Base-by-base conservation (phyloP, 2,329 filamentous ascomycete genomes). In the Exophiala spinifera region DNA sequence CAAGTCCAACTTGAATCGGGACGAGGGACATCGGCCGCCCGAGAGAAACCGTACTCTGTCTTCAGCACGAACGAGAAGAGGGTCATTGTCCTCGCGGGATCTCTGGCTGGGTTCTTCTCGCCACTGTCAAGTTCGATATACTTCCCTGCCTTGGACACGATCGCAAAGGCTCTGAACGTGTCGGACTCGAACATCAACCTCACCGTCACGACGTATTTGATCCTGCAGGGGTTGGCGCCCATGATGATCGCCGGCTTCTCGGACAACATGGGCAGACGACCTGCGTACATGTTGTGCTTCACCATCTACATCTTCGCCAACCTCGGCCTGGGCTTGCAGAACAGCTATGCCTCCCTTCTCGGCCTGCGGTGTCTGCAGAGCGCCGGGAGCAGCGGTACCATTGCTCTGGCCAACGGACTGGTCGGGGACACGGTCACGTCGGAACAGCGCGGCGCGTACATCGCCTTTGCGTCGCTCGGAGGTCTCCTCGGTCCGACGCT, bases 141-240 rank as follows among this genome's bases (percentile, higher is more conserved):
- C 58, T 74, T 76, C 46, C 74, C 76, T 1, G 70, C 72, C 1
- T 58, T 78, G 3, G 64, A 68, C 4, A 68, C 68, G 1, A 70
- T 78, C 23, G 69, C 74, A 1, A 33, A 43, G 1, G 72, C 75
- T 46, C 61, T 77, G 8, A 8, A 48, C 39, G 56, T 57, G 14
- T 53, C 50, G 8, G 46, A 44, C 19, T 36, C 31, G 5, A 17
- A 53, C 4, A 58, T 63, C 48, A 62, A 67, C 37, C 51, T 70
- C 15, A 65, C 66, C 0, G 63, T 70, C 25, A 69, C 69, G 1
- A 67, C 67, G 4, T 57, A 56, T 43, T 20, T 74, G 73, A 76
- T 79, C 42, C 71, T 79, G 39, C 79, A 82, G 69, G 80, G 75
- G 2, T 65, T 82, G 11, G 73, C 76, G 1, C 78, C 78, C 15